phyloP scores from a whole-genome alignment of 2,329 filamentous ascomycete genomes.

The Fusarium dimerum region DNA sequence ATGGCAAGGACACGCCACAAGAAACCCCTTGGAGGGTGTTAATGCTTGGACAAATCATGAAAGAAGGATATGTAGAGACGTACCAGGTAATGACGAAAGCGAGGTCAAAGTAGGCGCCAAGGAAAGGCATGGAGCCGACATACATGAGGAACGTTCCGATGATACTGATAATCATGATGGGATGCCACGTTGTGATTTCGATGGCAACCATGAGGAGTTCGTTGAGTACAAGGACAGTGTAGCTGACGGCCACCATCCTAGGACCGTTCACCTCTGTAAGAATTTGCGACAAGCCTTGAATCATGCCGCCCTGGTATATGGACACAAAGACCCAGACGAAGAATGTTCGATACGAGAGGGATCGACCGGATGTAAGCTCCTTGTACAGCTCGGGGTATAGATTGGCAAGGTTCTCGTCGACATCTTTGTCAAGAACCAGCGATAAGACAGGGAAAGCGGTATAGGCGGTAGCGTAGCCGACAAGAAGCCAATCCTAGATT shows the following conservation, averaged over 20 bases:
- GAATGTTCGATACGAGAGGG: conserved; percentile 89
- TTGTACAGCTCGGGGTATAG: conserved; percentile 98
- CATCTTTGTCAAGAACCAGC: conserved; percentile 90
- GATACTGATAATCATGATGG: conserved; percentile 83
- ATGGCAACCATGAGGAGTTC: conserved; percentile 97
- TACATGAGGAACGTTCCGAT: conserved; percentile 82
- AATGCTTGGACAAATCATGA: conserved; percentile 7
- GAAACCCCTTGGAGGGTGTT: conserved; percentile 66
- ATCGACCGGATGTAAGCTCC: conserved; percentile 86
- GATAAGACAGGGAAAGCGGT: conserved; percentile 92
- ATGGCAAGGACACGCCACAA: conserved; percentile 86
- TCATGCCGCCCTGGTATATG: conserved; percentile 92
- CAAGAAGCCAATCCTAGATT: conserved; percentile 82
- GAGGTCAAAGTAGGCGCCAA: conserved; percentile 89
- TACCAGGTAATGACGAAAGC: conserved; percentile 71
- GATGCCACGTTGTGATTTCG: conserved; percentile 96
- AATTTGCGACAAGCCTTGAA: conserved; percentile 91
- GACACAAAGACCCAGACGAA: conserved; percentile 96
- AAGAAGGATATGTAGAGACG: conserved; percentile 30
- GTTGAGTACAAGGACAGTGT: conserved; percentile 89
- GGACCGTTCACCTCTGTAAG: conserved; percentile 75
- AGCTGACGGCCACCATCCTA: conserved; percentile 85
- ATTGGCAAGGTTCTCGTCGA: conserved; percentile 90
- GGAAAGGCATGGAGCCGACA: conserved; percentile 78
- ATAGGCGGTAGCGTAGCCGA: conserved; percentile 95